Base-by-base conservation (phyloP, 2,329 filamentous ascomycete species). In the Alternaria alternata region DNA sequence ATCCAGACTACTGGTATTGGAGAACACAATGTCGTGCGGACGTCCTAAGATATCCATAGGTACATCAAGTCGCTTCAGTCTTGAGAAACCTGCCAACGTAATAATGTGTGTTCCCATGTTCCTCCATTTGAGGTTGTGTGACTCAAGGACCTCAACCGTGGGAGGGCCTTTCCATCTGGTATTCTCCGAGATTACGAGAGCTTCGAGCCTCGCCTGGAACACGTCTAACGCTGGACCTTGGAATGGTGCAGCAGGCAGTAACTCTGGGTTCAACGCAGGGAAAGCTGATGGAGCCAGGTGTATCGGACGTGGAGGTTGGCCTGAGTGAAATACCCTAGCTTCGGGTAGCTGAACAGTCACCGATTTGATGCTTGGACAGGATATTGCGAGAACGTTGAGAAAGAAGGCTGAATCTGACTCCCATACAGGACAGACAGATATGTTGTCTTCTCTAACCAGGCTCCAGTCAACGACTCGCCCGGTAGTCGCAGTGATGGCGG, bases 41-140 rank as follows among this genome's bases (percentile, higher is more conserved):
- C 51, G 36, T 14, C 61, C 59, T 2, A 67, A 38, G 4, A 41
- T 38, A 11, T 52, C 54, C 61, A 66, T 65, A 3, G 61, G 51
- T 12, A 64, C 20, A 26, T 66, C 59, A 11, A 67, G 51, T 11
- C 55, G 39, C 22, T 54, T 60, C 3, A 67, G 11, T 16, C 26
- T 52, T 18, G 59, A 36, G 44, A 66, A 64, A 1, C 57, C 43
- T 2, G 38, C 38, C 9, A 54, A 44, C 2, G 63, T 59, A 18
- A 73, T 60, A 7, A 61, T 61, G 34, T 66, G 44, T 43, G 57
- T 48, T 16, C 67, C 69, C 43, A 65, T 56, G 8, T 48, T 63
- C 18, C 62, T 49, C 44, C 57, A 63, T 8, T 28, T 38, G 12
- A 66, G 48, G 28, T 62, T 51, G 5, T 42, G 34, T 16, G 54